Conservation (phyloP, 305 asterid species). For the Ilex paraguariensis region DNA sequence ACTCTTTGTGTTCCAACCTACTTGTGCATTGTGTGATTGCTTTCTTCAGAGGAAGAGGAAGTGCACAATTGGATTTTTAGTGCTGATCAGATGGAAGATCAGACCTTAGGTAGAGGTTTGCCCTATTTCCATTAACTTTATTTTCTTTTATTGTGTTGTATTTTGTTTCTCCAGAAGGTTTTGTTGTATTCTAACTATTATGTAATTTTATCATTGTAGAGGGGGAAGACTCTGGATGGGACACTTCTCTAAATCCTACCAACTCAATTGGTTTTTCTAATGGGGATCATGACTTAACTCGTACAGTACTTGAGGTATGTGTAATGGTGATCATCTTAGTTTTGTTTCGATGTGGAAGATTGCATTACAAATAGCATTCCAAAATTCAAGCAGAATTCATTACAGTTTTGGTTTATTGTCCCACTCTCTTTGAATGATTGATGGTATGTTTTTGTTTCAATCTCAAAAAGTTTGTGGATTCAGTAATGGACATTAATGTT, state of each 20-base stretch:
- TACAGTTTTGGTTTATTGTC: no score
- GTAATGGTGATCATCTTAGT: not conserved
- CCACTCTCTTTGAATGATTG: not conserved
- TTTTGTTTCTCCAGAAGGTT: no score
- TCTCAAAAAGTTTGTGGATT: no score
- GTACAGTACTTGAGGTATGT: conserved; percentile 70
- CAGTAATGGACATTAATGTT: not conserved
- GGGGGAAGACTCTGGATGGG: conserved; percentile 55
- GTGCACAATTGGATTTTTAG: conserved; percentile 81
- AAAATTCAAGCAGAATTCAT: no score
- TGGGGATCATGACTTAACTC: conserved; percentile 68
- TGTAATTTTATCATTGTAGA: conserved; percentile 21
- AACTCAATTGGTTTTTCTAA: conserved; percentile 68
- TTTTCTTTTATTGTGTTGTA: not conserved
- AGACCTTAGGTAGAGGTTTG: conserved; percentile 36
- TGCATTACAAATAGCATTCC: no score
- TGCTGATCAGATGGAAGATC: conserved; percentile 61
- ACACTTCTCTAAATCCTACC: conserved; percentile 26
- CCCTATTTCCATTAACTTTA: not conserved
- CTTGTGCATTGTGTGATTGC: conserved; percentile 9
- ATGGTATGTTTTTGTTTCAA: not conserved
- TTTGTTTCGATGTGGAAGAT: no score
- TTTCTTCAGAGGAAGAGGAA: conserved; percentile 45
- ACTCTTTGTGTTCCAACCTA: conserved; percentile 8
- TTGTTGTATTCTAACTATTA: no score